Conservation (phyloP, 2,329 filamentous ascomycete species). For the Magnaporthiopsis rhizophila region DNA sequence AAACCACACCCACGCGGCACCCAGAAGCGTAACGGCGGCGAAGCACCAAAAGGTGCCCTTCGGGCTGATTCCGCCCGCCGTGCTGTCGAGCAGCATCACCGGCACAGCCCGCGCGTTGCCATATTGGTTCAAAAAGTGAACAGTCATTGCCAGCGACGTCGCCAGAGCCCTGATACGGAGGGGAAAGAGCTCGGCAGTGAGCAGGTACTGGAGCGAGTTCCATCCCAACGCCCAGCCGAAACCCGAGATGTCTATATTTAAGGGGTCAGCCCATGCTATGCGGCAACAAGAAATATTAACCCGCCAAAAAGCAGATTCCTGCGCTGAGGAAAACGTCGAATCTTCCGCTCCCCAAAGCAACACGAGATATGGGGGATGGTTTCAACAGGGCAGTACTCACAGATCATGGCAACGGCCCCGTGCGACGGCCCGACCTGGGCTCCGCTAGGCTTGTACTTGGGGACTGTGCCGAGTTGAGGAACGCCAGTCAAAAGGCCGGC, state of each 20-base stretch:
- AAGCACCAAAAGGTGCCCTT: conserved; percentile 74
- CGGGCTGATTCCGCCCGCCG: conserved; percentile 38
- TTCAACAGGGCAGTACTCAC: neutral
- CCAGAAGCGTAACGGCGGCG: conserved; percentile 55
- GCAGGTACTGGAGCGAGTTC: conserved; percentile 67
- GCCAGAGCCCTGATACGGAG: conserved; percentile 62
- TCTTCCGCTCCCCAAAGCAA: no score
- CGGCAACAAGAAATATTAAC: no score
- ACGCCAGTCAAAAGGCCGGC: conserved; percentile 52
- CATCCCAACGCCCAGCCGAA: conserved; percentile 62
- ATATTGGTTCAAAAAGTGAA: conserved; percentile 72
- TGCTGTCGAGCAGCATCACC: conserved; percentile 53
- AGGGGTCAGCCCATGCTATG: no score
- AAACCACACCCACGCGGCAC: conserved; percentile 57
- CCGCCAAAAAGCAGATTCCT: no score
- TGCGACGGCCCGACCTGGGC: conserved; percentile 47
- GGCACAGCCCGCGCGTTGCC: conserved; percentile 68
- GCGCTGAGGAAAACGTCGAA: no score
- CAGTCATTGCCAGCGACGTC: conserved; percentile 63
- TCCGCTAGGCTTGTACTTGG: conserved; percentile 36
- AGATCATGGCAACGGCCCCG: conserved; percentile 65
- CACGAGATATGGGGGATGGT: neutral
- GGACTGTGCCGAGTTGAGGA: conserved; percentile 43
- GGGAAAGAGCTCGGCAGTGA: conserved; percentile 70
- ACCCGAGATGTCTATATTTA: conserved; percentile 31